Base-by-base conservation (phyloP, 805 yeast species). In the Scheffersomyces stipitis region DNA sequence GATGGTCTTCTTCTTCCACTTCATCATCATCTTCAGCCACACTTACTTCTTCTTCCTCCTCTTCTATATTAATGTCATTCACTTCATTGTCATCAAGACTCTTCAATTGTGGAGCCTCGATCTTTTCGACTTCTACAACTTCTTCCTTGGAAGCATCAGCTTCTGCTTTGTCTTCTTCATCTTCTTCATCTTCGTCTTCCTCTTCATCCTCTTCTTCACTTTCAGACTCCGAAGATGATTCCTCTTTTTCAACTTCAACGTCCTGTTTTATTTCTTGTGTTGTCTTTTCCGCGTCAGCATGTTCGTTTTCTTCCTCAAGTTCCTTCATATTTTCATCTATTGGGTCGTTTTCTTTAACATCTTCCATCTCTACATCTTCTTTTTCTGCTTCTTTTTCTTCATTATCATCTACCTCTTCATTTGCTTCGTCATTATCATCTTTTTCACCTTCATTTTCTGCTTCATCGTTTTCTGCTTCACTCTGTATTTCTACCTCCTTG, bases 11-110 rank as follows among this genome's bases (percentile, higher is more conserved):
- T 18, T 40, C 42, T 33, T 33, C 44, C 36, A 17, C 29, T 14
- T 18, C 33, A n/a, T 28, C 36, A 14, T 28, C 40, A 36, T 23
- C 40, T 48, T 38, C 35, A 20, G 24, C 33, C 17, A 27, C 41
- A n/a, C 33, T 31, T 8, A 26, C 38, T 33, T 39, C 18, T 15
- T 23, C 26, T 14, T 22, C 23, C 18, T 17, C 28, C 32, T 12
- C 24, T 3, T 35, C 31, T 5, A 15, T 26, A 10, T 36, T 39
- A 6, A 12, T 17, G 15, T 18, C 27, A 15, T 34, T 36, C 23
- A 7, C 26, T 15, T 34, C 29, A 2, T 26, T 14, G 8, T 13
- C n/a, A 9, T n/a, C n/a, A n/a, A n/a, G n/a, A n/a, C n/a, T n/a
- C n/a, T n/a, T n/a, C n/a, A n/a, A n/a, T n/a, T n/a, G n/a, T n/a